Conservation (phyloP, 2,329 filamentous ascomycete species). For the Colletotrichum gloeosporioides region DNA sequence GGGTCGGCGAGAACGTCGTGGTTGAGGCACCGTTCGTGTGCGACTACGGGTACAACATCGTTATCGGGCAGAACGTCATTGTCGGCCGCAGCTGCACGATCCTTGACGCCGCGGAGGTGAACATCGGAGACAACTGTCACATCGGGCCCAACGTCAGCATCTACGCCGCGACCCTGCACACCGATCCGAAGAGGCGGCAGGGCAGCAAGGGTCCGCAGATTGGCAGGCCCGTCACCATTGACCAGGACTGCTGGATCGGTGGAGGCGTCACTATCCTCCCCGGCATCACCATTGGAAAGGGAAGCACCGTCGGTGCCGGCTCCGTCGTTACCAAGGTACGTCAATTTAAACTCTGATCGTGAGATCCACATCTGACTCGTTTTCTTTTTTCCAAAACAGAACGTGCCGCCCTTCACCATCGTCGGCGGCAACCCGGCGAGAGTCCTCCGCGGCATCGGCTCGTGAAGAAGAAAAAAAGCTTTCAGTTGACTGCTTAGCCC, state of each 20-base stretch:
- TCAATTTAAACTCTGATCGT: not conserved
- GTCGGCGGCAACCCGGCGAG: slow-evolving; percentile 74
- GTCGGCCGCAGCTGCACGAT: slow-evolving; percentile 86
- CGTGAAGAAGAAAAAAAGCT: not conserved
- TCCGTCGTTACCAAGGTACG: slow-evolving; percentile 81
- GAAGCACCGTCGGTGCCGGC: slow-evolving; percentile 80
- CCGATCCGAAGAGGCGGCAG: slow-evolving; percentile 75
- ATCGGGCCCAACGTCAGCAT: slow-evolving; percentile 88
- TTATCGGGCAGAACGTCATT: slow-evolving; percentile 82
- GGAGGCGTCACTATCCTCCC: slow-evolving; percentile 80
- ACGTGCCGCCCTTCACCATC: slow-evolving; percentile 72
- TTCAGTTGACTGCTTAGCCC: not conserved
- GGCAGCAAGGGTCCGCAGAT: slow-evolving; percentile 76
- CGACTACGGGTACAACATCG: slow-evolving; percentile 95
- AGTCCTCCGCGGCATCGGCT: slow-evolving; percentile 49
- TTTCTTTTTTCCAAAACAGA: slow-evolving; percentile 38
- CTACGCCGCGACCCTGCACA: slow-evolving; percentile 75
- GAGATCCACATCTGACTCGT: not conserved
- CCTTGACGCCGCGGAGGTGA: slow-evolving; percentile 83
- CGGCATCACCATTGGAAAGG: slow-evolving; percentile 80
- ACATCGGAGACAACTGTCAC: slow-evolving; percentile 78
- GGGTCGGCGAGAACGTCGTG: slow-evolving; percentile 75
- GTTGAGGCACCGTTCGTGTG: slow-evolving; percentile 91
- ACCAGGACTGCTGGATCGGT: slow-evolving; percentile 85
- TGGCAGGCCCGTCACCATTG: slow-evolving; percentile 77